Base-by-base conservation (phyloP, 2,329 filamentous ascomycete species). In the Venturia oleaginea region DNA sequence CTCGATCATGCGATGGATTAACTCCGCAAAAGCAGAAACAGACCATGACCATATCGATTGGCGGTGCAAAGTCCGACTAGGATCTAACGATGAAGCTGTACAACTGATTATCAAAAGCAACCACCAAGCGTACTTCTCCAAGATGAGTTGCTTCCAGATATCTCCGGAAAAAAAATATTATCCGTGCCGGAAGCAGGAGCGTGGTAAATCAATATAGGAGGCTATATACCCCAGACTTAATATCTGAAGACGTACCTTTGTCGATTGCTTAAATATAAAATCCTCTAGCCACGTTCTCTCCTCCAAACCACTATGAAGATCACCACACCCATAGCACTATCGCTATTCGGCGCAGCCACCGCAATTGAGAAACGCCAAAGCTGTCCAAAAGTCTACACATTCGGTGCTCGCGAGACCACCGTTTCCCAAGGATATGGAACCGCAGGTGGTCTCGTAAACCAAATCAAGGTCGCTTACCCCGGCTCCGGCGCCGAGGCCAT, bases 361-460 rank as follows among this genome's bases (percentile, higher is more conserved):
- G 61, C 42, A 34, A 19, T 34, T 7, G 27, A 55, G 30, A 10
- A 32, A n/a, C 27, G 51, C 19, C 32, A 62, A 17, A 48, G 61
- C 61, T 79, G 77, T 69, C 76, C 77, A 34, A 74, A 73, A 60
- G 75, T 79, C 63, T 76, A 79, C 69, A 69, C 78, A 66, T 78
- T 78, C 62, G 77, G 76, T 46, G 77, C 77, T 51, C 76, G 77
- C 62, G 77, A 78, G 66, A 78, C 77, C 0, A 78, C 76, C 5
- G 73, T 71, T 8, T 66, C 72, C 43, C 68, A 76, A n/a, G 76
- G 76, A 19, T 78, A 75, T 62, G 77, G 77, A 13, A 77, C 75
- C 37, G 72, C 74, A 30, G 70, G 71, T 48, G 73, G 73, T 2
- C 74, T 79, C 32, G 75, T 78, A 64, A 76, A 77, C 70, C 68